Evolutionary conservation across 75 land plant species (phyloP).

Genomic region (Gnetum montanum): DNA sequence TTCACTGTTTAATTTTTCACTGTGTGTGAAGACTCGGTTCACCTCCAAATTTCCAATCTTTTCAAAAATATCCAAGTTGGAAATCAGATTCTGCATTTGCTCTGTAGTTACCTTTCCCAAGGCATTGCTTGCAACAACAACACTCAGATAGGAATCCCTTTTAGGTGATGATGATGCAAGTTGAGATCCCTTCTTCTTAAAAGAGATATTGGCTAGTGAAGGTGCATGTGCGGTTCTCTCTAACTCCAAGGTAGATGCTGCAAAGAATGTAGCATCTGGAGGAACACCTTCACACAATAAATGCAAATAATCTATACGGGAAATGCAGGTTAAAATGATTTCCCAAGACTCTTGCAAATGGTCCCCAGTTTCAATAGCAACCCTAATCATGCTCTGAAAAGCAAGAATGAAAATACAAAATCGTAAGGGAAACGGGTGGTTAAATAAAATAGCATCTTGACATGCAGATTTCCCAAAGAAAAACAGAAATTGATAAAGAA

Average conservation of each 20-base stretch:
- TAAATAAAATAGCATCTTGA: too few species aligned
- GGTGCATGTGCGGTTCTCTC: conserved; percentile 32
- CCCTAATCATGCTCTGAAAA: conserved; percentile 61
- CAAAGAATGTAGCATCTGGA: conserved; percentile 60
- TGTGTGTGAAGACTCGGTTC: conserved; percentile 67
- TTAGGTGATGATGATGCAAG: conserved; percentile 61
- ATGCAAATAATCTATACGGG: conserved; percentile 70
- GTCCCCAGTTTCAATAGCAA: conserved; percentile 77
- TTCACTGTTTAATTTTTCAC: conserved; percentile 73
- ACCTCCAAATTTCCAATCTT: conserved; percentile 77
- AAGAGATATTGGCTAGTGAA: conserved; percentile 16
- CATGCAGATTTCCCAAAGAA: too few species aligned
- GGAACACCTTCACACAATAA: conserved; percentile 76
- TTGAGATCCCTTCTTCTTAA: conserved; percentile 56
- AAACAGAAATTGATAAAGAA: too few species aligned
- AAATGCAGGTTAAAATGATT: conserved; percentile 67
- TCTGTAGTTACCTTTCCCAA: conserved; percentile 62
- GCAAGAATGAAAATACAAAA: not conserved
- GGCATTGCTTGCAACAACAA: conserved; percentile 24
- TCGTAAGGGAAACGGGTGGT: not conserved
- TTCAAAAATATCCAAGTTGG: conserved; percentile 71
- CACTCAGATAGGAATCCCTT: conserved; percentile 80
- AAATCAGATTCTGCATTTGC: conserved; percentile 73
- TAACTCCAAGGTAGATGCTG: conserved; percentile 21
- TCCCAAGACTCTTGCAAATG: conserved; percentile 76